Evolutionary conservation across 2,329 filamentous ascomycete species (phyloP), one percentile per base, ranked within the genome.

Genomic region (Alternaria sp.): DNA sequence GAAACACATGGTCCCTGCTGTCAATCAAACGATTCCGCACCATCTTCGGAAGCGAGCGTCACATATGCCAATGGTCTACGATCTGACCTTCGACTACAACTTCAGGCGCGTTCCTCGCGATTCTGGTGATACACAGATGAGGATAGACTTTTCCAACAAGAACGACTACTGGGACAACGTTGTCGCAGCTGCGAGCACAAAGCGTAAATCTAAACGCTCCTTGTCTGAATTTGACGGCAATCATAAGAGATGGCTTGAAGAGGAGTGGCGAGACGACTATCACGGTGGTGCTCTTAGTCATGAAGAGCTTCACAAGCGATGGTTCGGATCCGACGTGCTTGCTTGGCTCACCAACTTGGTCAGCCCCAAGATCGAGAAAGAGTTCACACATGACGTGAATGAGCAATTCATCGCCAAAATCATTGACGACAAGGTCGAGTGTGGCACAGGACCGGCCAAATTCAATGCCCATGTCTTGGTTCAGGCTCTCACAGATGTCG

Each of bases 161-260:
- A 36, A 52, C 6, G 52, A 61, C 30, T 67, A 68, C 59, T 68
- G 65, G 65, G 25, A 68, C 43, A 59, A 61, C 21, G 43, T 66
- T 15, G 64, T 68, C 15, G 15, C 65, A 21, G 66, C 58, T n/a
- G 58, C 75, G 2, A 73, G 50, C 17, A 28, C 46, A 44, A 66
- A 54, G 21, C 71, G 61, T n/a, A 76, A 73, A 44, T 54, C 56
- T 11, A 79, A 80, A 68, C 72, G 78, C 1, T 69, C 69, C 4
- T 70, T 79, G 7, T 56, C 65, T 0, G 76, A 79, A 8, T 58
- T 74, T 13, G 65, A 71, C 3, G 70, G 75, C 1, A 80, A 75
- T 61, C 80, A 74, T 19, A 69, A 65, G 23, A 71, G 78, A 17
- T 82, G 77, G 79, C 74, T 82, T 3, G 80, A 82, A 61, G 77